These are phyloP conservation scores for Verticillium tricorpus DNA, from an alignment of 2,329 filamentous ascomycete species.

Conservation along the genomic window DNA sequence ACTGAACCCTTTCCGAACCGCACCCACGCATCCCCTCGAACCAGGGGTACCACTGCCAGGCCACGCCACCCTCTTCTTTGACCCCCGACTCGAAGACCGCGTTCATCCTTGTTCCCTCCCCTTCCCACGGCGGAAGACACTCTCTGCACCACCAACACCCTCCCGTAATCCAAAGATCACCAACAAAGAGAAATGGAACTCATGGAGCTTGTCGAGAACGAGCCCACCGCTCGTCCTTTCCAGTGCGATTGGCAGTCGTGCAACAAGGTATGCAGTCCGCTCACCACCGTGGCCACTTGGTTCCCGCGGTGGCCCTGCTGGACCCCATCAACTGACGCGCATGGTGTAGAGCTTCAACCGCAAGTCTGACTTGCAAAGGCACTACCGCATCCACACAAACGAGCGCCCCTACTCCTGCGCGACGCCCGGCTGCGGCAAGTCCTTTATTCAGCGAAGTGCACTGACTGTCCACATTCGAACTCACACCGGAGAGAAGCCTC, in stretches of 20 bases:
- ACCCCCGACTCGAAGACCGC: background rate
- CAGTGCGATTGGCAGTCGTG: constrained; percentile 60
- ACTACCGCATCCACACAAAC: constrained; percentile 69
- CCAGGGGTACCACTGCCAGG: background rate
- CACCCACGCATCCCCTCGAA: background rate
- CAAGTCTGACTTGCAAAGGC: constrained; percentile 66
- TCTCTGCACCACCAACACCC: background rate
- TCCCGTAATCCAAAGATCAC: no score
- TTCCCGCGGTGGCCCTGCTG: background rate
- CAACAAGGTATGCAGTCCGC: constrained; percentile 44
- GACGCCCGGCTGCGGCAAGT: constrained; percentile 59
- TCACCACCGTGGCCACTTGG: background rate
- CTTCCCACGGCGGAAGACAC: background rate
- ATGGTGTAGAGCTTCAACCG: constrained; percentile 62
- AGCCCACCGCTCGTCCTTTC: constrained; percentile 58
- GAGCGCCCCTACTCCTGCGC: constrained; percentile 62
- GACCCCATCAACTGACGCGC: background rate
- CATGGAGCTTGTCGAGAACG: constrained; percentile 60
- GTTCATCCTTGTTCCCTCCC: background rate
- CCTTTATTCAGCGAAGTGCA: constrained; percentile 67
- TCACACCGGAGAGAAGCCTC: constrained; percentile 68
- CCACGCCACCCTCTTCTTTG: background rate
- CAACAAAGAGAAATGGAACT: constrained; percentile 49
- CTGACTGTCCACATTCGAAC: constrained; percentile 67
- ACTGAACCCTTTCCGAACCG: background rate